These are phyloP conservation scores for Leucocoprinus birnbaumii DNA, from an alignment of 768 basidiomycete species.

Conservation along the genomic window DNA sequence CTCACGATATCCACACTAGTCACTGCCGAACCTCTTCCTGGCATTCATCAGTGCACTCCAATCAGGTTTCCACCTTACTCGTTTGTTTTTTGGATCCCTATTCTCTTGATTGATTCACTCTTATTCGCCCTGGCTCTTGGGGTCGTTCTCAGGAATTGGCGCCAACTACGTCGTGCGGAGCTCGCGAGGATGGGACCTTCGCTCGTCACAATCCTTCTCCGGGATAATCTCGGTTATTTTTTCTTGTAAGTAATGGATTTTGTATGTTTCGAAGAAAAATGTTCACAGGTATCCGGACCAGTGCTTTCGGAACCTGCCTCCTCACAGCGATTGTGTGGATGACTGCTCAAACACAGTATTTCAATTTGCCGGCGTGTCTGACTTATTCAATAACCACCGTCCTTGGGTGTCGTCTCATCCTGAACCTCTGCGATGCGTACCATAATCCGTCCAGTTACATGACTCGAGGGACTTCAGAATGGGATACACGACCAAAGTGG, in stretches of 20 bases:
- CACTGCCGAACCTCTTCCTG: slow-evolving; percentile 3
- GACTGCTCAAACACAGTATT: slow-evolving; percentile 17
- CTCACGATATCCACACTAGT: slow-evolving; percentile 2
- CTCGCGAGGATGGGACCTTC: slow-evolving; percentile 10
- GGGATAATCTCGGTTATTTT: slow-evolving; percentile 27
- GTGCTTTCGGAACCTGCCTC: slow-evolving; percentile 22
- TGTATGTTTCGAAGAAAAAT: too few species aligned
- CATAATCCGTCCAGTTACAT: slow-evolving; percentile 12
- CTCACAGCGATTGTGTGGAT: slow-evolving; percentile 24
- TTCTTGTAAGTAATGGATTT: slow-evolving; percentile 17
- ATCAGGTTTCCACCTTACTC: slow-evolving; percentile 17
- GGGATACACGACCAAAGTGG: neutral
- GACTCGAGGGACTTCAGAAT: neutral
- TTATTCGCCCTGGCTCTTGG: slow-evolving; percentile 23
- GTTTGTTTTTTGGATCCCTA: slow-evolving; percentile 25
- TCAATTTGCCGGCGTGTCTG: slow-evolving; percentile 22
- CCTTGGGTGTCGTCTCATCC: slow-evolving; percentile 25
- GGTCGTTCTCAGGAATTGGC: slow-evolving; percentile 12
- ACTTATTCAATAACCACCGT: slow-evolving; percentile 22
- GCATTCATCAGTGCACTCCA: slow-evolving; percentile 11
- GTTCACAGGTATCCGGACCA: neutral
- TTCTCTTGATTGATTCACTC: slow-evolving; percentile 26
- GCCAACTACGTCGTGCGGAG: neutral
- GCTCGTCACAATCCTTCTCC: slow-evolving; percentile 20
- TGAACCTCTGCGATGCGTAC: slow-evolving; percentile 26